Conservation (phyloP, 1,139 yeast genomes). For the Lodderomyces metapsilosis region DNA sequence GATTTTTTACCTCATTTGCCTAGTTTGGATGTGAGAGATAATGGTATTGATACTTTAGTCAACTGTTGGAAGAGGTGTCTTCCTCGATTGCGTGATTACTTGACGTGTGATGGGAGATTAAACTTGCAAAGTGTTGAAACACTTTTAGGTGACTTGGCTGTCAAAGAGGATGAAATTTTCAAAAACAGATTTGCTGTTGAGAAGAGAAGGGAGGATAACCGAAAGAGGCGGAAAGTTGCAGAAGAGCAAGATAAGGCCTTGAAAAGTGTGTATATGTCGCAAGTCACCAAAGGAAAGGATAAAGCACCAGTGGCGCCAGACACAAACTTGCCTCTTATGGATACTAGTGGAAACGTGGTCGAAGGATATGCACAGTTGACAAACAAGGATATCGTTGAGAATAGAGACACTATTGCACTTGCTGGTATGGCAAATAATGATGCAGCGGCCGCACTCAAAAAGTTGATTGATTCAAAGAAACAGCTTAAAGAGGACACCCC, state of each 20-base stretch:
- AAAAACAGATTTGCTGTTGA: constrained; percentile 67
- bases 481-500: constrained; percentile 7
- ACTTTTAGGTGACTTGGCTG: constrained; percentile 62
- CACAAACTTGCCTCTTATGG: constrained; percentile 73
- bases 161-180: constrained; percentile 80
- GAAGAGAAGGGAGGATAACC: constrained; percentile 59
- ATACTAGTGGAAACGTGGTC: constrained; percentile 64
- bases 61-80: constrained; percentile 78
- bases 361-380: constrained; percentile 64
- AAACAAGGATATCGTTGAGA: constrained; percentile 70
- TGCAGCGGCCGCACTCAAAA: constrained; percentile 67
- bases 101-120: constrained; percentile 87
- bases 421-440: constrained; percentile 74
- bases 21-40: constrained; percentile 89
- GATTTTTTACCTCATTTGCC: constrained; percentile 98
- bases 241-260: constrained; percentile 41
- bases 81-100: constrained; percentile 67
- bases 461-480: constrained; percentile 33
- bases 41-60: constrained; percentile 81
- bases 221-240: constrained; percentile 55
- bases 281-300: constrained; percentile 63
- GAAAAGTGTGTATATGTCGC: constrained; percentile 33
- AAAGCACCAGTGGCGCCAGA: constrained; percentile 74
- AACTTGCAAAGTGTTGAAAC: constrained; percentile 75
- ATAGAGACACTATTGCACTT: constrained; percentile 63